A percentile compares a stretch with the other conserved stretches of the same genome.
These are phyloP conservation scores for Hibiscus trionum DNA, from an alignment of 345 rosid genomes.

Conservation along the genomic window DNA sequence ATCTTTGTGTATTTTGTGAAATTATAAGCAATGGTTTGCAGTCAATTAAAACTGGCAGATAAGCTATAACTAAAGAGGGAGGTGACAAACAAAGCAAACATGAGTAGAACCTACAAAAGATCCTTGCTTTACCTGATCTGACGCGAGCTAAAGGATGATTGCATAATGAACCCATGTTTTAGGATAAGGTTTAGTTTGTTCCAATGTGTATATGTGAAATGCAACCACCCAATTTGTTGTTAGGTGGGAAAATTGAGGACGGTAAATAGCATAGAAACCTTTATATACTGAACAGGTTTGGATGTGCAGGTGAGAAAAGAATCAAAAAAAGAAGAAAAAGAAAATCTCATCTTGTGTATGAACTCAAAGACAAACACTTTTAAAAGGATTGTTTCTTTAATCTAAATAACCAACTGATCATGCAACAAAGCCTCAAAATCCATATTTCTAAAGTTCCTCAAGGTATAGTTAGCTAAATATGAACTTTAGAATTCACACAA, in stretches of 20 bases:
- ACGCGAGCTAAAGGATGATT: neutral
- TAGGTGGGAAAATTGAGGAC: neutral
- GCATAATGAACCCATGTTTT: neutral
- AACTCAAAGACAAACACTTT: neutral
- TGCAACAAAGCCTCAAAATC: neutral
- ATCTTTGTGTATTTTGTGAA: neutral
- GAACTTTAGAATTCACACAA: neutral
- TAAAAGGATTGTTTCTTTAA: too few species aligned
- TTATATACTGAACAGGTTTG: neutral
- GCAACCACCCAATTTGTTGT: neutral
- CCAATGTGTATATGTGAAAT: neutral
- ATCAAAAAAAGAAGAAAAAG: neutral
- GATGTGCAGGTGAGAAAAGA: neutral
- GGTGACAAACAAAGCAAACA: neutral
- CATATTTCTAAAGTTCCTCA: neutral
- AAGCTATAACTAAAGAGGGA: neutral
- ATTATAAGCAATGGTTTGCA: neutral
- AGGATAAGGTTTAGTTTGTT: neutral
- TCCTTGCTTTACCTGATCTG: neutral
- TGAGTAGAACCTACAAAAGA: neutral
- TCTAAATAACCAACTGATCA: too few species aligned
- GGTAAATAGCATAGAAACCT: neutral
- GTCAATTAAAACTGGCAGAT: neutral
- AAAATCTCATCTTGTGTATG: neutral
- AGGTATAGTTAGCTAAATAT: neutral